Percentiles rank a stretch among this genome's conserved stretches.
Conservation (phyloP, 331 rosid genomes). For the Stylosanthes scabra region DNA sequence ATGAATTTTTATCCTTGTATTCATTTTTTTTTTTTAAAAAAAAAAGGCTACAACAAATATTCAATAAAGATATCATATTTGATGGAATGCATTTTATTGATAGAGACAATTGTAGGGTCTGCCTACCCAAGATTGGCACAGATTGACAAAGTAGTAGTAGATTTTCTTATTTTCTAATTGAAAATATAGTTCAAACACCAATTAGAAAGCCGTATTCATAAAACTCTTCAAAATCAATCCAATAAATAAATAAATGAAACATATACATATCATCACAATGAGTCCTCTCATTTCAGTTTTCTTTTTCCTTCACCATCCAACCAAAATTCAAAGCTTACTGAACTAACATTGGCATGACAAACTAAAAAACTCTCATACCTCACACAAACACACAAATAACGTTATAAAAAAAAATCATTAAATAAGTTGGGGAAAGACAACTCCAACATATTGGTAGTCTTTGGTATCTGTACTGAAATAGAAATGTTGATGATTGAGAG, state of each 20-base stretch:
- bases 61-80: not conserved
- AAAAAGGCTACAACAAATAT: not conserved
- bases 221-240: slow-evolving; percentile 35
- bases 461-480: too few species aligned
- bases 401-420: slow-evolving; percentile 4
- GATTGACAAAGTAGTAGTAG: not conserved
- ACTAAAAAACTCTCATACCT: slow-evolving; percentile 25
- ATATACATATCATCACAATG: slow-evolving; percentile 24
- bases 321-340: slow-evolving; percentile 30
- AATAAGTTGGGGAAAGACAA: not conserved
- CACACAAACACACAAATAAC: slow-evolving; percentile 2
- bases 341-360: slow-evolving; percentile 5
- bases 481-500: too few species aligned
- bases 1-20: not conserved
- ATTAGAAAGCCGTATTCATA: not conserved
- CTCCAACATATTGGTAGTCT: slow-evolving; percentile 5
- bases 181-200: too few species aligned
- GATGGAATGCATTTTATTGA: not conserved
- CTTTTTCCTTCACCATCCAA: slow-evolving; percentile 9
- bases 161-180: too few species aligned
- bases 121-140: slow-evolving; percentile 3
- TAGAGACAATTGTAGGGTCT: slow-evolving; percentile 18
- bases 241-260: slow-evolving; percentile 45
- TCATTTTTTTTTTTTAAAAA: not conserved
- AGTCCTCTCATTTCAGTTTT: slow-evolving; percentile 9